Conservation (phyloP, 257 asterid species). For the Solanum microdontum region DNA sequence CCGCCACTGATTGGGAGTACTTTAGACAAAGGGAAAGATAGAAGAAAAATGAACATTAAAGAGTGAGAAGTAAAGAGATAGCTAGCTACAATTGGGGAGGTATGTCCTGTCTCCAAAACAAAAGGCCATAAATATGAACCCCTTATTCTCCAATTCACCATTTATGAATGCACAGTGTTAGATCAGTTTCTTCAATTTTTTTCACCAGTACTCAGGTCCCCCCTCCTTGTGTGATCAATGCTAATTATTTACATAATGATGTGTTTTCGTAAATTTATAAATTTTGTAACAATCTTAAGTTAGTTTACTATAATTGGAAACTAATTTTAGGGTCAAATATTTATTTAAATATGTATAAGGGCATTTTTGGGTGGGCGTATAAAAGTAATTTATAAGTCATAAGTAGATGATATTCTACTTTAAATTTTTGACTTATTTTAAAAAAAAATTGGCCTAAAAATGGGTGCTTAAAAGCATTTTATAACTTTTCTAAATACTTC, state of each 20-base stretch:
- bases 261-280: not conserved
- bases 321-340: not conserved
- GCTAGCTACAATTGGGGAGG: not conserved
- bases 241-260: not conserved
- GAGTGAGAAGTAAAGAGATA: not conserved
- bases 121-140: not conserved
- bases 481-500: not conserved
- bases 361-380: too few relatives aligned
- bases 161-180: not conserved
- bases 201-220: not conserved
- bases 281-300: not conserved
- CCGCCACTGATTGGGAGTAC: not conserved
- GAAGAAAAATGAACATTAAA: not conserved
- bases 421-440: too few relatives aligned
- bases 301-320: not conserved
- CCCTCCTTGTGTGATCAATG: not conserved
- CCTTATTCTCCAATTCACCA: not conserved
- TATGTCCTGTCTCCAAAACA: not conserved
- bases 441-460: not conserved
- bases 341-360: not conserved
- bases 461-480: not conserved
- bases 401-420: not conserved
- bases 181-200: not conserved
- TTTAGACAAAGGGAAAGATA: not conserved
- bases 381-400: not conserved